Base-by-base conservation (phyloP, 106 monocot species). In the Agapanthus africanus region DNA sequence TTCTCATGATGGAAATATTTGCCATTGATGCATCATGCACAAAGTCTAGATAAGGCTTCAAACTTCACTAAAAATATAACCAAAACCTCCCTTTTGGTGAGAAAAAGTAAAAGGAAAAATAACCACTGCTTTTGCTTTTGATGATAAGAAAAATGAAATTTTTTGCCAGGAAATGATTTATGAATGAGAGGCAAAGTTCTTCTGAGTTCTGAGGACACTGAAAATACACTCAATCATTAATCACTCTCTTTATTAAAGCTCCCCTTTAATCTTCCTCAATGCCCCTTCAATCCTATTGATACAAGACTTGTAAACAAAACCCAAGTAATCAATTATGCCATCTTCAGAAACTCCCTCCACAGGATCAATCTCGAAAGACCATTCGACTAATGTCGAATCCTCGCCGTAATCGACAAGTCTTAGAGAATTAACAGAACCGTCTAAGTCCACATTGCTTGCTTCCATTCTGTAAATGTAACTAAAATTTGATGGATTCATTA, bases 391-490 rank as follows among this genome's bases (percentile, higher is more conserved):
- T 1, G 77, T 71, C 7, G 71, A 41, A 25, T 0, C 71, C 71
- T 1, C 77, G 66, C 18, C 70, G 57, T 23, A 70, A 56, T 1
- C 71, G 3, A 52, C 35, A 19, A 77, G 64, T 6, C n/a, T 28
- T 37, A 77, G 39, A 1, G 71, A 65, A 41, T 77, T 71, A 14
- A 77, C 65, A 10, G 71, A 71, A 49, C 77, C 71, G 63, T 77
- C 77, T 9, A 77, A 30, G 7, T 71, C 77, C 41, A 77, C 77
- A 40, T 77, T 77, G 65, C 77, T 77, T 11, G 63, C 37, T 22
- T 71, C 65, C 77, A 77, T 65, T 40, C 31, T 54, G 13, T 77
- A 77, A 0, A 57, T 52, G 57, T 77, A 77, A 25, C 56, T 71
- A 31, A 39, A 77, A 0, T 33, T 47, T 19, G 65, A 4, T 14